Evolutionary conservation across 1,284 basidiomycete genomes (phyloP), one percentile per base, ranked within the genome.

Genomic region (Ganoderma sinense): DNA sequence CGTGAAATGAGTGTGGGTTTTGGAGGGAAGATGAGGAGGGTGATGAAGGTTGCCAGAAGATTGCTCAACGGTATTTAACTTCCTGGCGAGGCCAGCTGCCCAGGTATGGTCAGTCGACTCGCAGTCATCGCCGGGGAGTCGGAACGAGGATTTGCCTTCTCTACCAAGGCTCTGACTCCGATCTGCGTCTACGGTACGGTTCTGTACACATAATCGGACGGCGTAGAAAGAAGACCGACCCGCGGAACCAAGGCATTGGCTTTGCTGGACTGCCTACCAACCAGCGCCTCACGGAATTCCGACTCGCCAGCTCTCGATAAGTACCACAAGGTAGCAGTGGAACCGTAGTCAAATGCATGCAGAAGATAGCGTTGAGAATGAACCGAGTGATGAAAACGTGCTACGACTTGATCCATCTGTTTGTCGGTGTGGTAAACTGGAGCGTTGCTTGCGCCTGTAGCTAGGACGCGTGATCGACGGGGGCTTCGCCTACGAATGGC

Each of bases 401-500:
- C 13, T n/a, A 59, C n/a, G 56, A 39, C 33, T n/a, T 39, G 56
- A 16, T 53, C 29, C 31, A 43, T 62, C 59, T 60, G 71, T 14
- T 70, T 69, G 23, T 73, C 72, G 0, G 67, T 18, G 20, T 73
- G 74, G 16, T 48, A 48, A 48, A 77, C 67, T 20, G 73, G 48
- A 2, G 73, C 40, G 36, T 75, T 76, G 2, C 67, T 60, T 33
- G 71, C 45, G 23, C 72, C 71, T 4, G 75, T 67, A 20, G 70
- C 73, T 2, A 75, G 40, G 16, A 74, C 75, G 62, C 75, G 76
- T 11, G 74, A 73, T 75, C 74, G 10, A 77, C 75, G 64, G 77
- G 76, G 11, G 77, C 66, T 65, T 78, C 76, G 18, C 76, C 70
- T 2, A 71, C 68, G n/a, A 51, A 51, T 51, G 48, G 23, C n/a